Evolutionary conservation across 306 rosid genomes (phyloP).

Genomic region (Cucurbita ficifolia): DNA sequence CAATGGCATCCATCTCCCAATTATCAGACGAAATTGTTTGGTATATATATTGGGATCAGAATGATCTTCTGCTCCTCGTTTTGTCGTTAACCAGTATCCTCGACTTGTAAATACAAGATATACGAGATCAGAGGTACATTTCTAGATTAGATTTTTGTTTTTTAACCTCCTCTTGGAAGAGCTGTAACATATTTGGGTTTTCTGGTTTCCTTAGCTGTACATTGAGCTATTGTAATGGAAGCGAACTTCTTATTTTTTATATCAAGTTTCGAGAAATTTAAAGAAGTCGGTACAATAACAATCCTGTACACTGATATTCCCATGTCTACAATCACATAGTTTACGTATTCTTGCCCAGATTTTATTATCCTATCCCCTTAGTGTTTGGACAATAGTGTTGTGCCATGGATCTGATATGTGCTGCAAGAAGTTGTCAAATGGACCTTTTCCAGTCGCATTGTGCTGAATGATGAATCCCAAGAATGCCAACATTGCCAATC

Average conservation of each 20-base stretch:
- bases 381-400: slow-evolving; percentile 83
- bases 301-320: not conserved
- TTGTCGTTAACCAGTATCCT: not conserved
- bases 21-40: not conserved
- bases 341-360: not conserved
- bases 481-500: slow-evolving; percentile 98
- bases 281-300: not conserved
- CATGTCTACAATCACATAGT: not conserved
- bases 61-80: not conserved
- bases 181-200: not conserved
- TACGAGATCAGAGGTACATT: slow-evolving; percentile 1
- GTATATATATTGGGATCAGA: not conserved
- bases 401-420: slow-evolving; percentile 98
- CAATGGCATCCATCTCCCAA: not conserved
- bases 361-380: slow-evolving; percentile 7
- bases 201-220: not conserved
- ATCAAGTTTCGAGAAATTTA: not conserved
- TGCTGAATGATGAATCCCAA: slow-evolving; percentile 82
- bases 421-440: slow-evolving; percentile 93
- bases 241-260: not conserved
- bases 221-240: slow-evolving; percentile 4
- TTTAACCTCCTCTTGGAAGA: not conserved
- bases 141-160: not conserved
- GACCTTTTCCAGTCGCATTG: slow-evolving; percentile 82
- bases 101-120: slow-evolving; percentile 5